These are phyloP conservation scores for Dichotomopilus funicola DNA, from an alignment of 2,329 filamentous ascomycete species.

Conservation along the genomic window DNA sequence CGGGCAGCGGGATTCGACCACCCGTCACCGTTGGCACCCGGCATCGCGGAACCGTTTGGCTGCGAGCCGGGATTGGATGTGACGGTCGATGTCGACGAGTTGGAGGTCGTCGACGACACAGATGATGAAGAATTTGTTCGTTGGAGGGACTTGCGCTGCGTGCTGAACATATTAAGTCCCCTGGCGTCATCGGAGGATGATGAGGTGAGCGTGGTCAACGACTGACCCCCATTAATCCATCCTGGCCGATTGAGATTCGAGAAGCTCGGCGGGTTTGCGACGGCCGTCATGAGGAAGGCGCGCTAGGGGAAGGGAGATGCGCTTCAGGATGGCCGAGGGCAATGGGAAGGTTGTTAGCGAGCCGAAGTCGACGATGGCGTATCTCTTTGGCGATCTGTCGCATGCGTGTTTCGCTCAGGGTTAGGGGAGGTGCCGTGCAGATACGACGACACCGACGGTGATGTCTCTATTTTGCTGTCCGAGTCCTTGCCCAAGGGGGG, in stretches of 20 bases:
- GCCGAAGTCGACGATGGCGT: conserved; percentile 1
- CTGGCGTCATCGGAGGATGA: conserved; percentile 62
- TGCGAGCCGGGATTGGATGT: conserved; percentile 51
- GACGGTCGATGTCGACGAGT: conserved; percentile 57
- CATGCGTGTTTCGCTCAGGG: conserved; percentile 12
- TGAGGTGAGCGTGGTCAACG: conserved; percentile 62
- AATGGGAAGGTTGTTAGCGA: conserved; percentile 11
- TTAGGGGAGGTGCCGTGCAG: conserved; percentile 2
- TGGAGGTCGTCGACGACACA: conserved; percentile 58
- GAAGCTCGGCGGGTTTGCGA: conserved; percentile 59
- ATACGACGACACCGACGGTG: not conserved
- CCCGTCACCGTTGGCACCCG: conserved; percentile 43
- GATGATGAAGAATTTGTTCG: conserved; percentile 89
- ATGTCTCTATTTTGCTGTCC: not conserved
- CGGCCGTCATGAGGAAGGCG: conserved; percentile 55
- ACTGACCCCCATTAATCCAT: conserved; percentile 55
- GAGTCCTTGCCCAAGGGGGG: conserved; percentile 8
- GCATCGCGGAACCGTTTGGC: conserved; percentile 52
- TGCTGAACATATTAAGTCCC: conserved; percentile 61
- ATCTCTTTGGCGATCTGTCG: conserved; percentile 2
- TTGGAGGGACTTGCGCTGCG: conserved; percentile 80
- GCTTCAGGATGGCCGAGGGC: conserved; percentile 18
- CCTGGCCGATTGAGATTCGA: conserved; percentile 56
- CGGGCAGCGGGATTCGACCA: conserved; percentile 45
- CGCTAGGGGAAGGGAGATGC: conserved; percentile 16